A percentile compares a stretch with the other conserved stretches of the same genome.
Conservation (phyloP, 306 rosid species). For the Dalbergia cultrata region DNA sequence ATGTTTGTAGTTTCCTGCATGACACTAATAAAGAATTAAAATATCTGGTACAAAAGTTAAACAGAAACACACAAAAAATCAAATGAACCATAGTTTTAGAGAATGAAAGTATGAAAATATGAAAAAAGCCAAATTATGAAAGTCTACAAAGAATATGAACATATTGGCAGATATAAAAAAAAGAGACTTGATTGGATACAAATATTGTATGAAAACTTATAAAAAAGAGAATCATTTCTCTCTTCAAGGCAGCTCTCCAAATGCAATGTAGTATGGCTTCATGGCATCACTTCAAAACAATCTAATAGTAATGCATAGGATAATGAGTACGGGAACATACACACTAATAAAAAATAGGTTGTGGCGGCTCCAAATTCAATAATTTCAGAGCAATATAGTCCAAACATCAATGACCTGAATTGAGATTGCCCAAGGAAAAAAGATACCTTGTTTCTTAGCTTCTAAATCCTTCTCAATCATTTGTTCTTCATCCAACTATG, state of each 20-base stretch:
- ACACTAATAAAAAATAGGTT: background rate
- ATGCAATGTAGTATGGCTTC: background rate
- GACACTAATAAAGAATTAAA: no score
- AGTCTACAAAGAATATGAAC: no score
- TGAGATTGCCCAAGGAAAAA: background rate
- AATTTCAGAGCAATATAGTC: background rate
- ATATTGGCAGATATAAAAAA: no score
- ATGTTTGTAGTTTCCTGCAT: no score
- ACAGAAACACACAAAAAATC: no score
- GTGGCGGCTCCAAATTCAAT: background rate
- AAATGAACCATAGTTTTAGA: no score
- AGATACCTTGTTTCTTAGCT: conserved; percentile 75
- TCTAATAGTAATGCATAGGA: background rate
- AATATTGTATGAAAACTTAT: no score
- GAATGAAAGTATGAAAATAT: no score
- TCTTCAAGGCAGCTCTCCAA: background rate
- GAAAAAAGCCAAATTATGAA: no score
- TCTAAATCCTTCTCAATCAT: conserved; percentile 63
- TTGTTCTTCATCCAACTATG: conserved; percentile 70
- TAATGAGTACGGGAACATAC: background rate
- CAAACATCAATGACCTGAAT: background rate
- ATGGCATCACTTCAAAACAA: background rate
- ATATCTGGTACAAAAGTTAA: no score
- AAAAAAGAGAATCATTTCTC: background rate
- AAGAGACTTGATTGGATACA: no score